phyloP scores from a whole-genome alignment of 192 early-diverging fungal genomes.

The Coemansia furcata region DNA sequence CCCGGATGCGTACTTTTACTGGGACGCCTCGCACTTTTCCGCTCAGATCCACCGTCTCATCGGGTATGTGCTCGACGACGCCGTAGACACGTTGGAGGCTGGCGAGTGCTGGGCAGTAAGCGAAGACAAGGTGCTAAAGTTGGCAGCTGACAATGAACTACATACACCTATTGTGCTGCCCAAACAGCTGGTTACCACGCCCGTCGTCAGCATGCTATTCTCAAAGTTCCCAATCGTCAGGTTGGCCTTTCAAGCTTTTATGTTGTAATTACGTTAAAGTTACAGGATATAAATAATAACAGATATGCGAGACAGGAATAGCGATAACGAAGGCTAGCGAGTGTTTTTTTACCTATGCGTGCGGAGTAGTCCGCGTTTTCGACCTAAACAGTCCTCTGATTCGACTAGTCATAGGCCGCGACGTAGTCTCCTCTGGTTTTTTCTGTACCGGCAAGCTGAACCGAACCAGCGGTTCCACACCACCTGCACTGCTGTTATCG shows the following conservation, averaged over 20 bases:
- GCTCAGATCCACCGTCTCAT: constrained; percentile 43
- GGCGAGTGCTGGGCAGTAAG: constrained; percentile 37
- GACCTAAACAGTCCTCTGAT: constrained; percentile 42
- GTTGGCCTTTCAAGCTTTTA: constrained; percentile 46
- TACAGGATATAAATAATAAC: constrained; percentile 7
- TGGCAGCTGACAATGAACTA: constrained; percentile 43
- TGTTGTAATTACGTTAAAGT: constrained; percentile 17
- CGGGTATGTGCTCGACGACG: constrained; percentile 48
- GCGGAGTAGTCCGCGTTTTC: constrained; percentile 25
- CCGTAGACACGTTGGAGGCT: constrained; percentile 27
- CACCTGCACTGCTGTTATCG: not conserved
- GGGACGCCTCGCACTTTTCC: constrained; percentile 52
- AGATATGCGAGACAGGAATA: not conserved
- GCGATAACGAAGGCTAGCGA: too few relatives aligned
- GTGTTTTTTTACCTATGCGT: constrained; percentile 2
- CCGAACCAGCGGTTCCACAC: constrained; percentile 17
- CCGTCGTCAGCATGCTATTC: constrained; percentile 39
- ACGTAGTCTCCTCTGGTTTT: constrained; percentile 18
- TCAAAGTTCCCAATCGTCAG: constrained; percentile 44
- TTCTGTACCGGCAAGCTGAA: constrained; percentile 24
- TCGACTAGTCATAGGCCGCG: constrained; percentile 27
- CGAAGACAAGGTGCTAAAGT: constrained; percentile 25
- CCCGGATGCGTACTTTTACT: constrained; percentile 51
- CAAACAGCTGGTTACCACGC: constrained; percentile 40
- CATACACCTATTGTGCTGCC: constrained; percentile 42